Percentiles rank a stretch among this genome's conserved stretches.
These are phyloP conservation scores for Ambrosiella xylebori DNA, from an alignment of 2,329 filamentous ascomycete genomes.

Conservation along the genomic window DNA sequence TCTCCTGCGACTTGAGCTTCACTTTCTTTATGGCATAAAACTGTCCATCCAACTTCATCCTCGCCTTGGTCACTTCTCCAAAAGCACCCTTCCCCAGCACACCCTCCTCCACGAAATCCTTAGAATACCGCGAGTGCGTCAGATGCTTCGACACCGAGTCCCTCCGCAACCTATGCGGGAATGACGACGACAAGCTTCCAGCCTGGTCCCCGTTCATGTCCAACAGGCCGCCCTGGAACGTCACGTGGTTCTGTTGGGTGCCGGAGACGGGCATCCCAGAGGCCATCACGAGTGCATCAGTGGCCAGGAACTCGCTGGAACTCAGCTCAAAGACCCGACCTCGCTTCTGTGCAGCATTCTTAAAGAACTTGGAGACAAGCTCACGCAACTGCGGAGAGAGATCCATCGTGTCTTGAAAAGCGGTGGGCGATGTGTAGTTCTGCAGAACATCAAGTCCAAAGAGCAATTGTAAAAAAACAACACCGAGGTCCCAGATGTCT, in stretches of 20 bases:
- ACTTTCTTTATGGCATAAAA: conserved; percentile 97
- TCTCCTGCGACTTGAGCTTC: conserved; percentile 55
- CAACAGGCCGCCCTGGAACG: neutral
- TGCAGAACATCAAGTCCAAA: conserved; percentile 65
- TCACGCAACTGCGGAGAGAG: conserved; percentile 64
- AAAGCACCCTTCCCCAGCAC: conserved; percentile 85
- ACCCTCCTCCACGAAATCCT: conserved; percentile 82
- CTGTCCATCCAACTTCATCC: conserved; percentile 83
- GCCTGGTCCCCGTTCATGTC: neutral
- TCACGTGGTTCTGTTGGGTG: conserved; percentile 15
- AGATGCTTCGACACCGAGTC: conserved; percentile 41
- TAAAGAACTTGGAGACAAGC: conserved; percentile 70
- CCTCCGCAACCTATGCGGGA: conserved; percentile 34
- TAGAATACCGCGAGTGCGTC: conserved; percentile 52
- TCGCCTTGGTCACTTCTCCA: conserved; percentile 86
- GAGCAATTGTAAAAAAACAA: conserved; percentile 84
- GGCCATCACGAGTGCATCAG: conserved; percentile 41
- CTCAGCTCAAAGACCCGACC: conserved; percentile 62
- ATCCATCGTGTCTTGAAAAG: conserved; percentile 51
- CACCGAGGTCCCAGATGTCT: conserved; percentile 88
- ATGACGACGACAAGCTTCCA: conserved; percentile 21
- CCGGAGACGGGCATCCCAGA: conserved; percentile 23
- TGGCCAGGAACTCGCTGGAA: conserved; percentile 49
- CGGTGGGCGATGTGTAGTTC: conserved; percentile 62
- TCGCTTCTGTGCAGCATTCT: conserved; percentile 64